Percentiles rank a stretch among this genome's conserved stretches.
These are phyloP conservation scores for Melanogaster broomeanus DNA, from an alignment of 768 basidiomycete genomes.

Conservation along the genomic window DNA sequence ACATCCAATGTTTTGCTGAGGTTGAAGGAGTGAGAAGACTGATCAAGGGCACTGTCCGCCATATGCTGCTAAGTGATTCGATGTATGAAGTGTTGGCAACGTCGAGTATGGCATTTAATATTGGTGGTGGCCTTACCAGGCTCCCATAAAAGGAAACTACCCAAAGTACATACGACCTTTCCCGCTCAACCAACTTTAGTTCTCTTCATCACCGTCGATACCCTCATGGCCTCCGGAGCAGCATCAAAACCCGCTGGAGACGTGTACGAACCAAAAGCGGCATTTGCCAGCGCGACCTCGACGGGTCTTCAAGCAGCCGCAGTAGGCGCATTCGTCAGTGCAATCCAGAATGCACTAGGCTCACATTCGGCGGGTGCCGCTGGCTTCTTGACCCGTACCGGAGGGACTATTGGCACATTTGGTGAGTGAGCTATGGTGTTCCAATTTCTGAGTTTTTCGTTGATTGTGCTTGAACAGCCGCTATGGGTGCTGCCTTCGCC, in stretches of 20 bases:
- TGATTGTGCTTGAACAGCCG: slow-evolving; percentile 51
- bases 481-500: slow-evolving; percentile 86
- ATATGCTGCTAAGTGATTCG: background rate
- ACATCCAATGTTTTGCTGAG: slow-evolving; percentile 48
- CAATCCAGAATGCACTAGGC: slow-evolving; percentile 79
- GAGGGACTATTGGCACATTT: slow-evolving; percentile 89
- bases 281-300: slow-evolving; percentile 55
- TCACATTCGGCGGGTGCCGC: slow-evolving; percentile 77
- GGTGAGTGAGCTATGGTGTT: slow-evolving; percentile 51
- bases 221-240: slow-evolving; percentile 23
- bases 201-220: slow-evolving; percentile 10
- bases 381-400: slow-evolving; percentile 85
- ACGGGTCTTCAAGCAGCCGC: slow-evolving; percentile 64
- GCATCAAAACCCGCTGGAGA: slow-evolving; percentile 15
- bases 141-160: slow-evolving; percentile 24
- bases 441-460: background rate
- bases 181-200: slow-evolving; percentile 1
- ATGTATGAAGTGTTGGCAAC: too few relatives aligned
- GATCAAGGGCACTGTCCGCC: background rate
- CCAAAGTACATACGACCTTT: background rate
- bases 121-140: background rate
- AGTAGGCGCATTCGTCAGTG: slow-evolving; percentile 69
- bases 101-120: background rate
- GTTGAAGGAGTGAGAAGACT: slow-evolving; percentile 40
- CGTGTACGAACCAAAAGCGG: slow-evolving; percentile 51